A percentile compares a stretch with the other conserved stretches of the same genome.
phyloP scores from a whole-genome alignment of 495 filamentous ascomycete genomes.

The Talaromyces borbonicus region DNA sequence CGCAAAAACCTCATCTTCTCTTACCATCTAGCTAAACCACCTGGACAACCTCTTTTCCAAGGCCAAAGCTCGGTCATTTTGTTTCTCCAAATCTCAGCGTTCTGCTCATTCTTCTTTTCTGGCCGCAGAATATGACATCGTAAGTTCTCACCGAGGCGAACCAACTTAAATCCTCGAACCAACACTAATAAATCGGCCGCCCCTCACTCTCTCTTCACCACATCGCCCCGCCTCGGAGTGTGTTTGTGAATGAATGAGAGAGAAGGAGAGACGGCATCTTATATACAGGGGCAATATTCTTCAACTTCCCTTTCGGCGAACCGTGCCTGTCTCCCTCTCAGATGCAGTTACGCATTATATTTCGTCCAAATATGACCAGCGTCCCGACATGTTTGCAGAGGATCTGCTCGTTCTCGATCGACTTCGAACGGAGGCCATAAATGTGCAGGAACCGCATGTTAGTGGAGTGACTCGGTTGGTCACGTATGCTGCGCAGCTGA shows the following conservation, averaged over 20 bases:
- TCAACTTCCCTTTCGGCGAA: constrained; percentile 79
- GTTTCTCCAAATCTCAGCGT: background rate
- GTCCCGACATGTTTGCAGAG: constrained; percentile 91
- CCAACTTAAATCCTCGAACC: no score
- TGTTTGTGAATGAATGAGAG: no score
- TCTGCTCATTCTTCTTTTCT: background rate
- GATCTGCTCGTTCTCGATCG: constrained; percentile 83
- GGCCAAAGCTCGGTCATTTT: no score
- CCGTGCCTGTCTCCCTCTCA: constrained; percentile 64
- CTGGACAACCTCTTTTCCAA: no score
- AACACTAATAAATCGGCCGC: no score
- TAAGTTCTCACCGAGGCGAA: no score
- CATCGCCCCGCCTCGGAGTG: no score
- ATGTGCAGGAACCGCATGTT: constrained; percentile 80
- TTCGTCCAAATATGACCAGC: constrained; percentile 96
- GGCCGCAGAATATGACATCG: constrained; percentile 31
- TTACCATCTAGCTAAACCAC: background rate
- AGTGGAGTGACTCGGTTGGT: constrained; percentile 82
- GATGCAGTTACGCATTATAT: constrained; percentile 90
- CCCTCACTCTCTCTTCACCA: no score
- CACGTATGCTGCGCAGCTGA: constrained; percentile 82
- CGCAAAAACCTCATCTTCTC: background rate
- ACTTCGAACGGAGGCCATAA: constrained; percentile 70
- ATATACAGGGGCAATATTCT: constrained; percentile 36
- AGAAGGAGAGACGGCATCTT: no score